These are phyloP conservation scores for Melanomma pulvis-pyrius DNA, from an alignment of 495 filamentous ascomycete species.

Conservation along the genomic window DNA sequence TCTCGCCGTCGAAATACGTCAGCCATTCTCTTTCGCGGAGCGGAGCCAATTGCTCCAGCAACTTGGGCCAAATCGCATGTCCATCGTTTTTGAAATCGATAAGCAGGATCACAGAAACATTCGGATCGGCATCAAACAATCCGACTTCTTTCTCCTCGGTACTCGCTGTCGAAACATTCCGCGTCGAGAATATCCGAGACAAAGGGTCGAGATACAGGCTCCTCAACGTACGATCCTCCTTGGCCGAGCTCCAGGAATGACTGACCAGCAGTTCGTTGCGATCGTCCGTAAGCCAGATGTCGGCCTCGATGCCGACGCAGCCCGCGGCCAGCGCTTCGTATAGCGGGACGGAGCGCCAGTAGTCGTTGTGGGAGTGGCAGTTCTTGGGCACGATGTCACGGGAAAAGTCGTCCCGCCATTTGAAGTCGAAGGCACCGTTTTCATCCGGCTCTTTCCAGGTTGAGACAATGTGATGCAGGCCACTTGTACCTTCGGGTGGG, in stretches of 20 bases:
- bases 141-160: slow-evolving; percentile 14
- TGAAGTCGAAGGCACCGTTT: slow-evolving; percentile 16
- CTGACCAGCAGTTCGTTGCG: slow-evolving; percentile 27
- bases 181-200: slow-evolving; percentile 15
- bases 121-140: slow-evolving; percentile 26
- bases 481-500: slow-evolving; percentile 17
- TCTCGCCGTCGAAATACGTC: slow-evolving; percentile 47
- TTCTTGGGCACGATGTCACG: slow-evolving; percentile 29
- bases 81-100: slow-evolving; percentile 53
- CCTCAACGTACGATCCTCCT: slow-evolving; percentile 12
- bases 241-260: slow-evolving; percentile 23
- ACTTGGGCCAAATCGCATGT: slow-evolving; percentile 44
- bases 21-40: slow-evolving; percentile 49
- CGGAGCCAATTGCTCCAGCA: slow-evolving; percentile 49
- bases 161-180: slow-evolving; percentile 21
- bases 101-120: slow-evolving; percentile 22
- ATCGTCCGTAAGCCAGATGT: slow-evolving; percentile 30
- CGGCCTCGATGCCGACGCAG: slow-evolving; percentile 33
- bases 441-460: slow-evolving; percentile 29
- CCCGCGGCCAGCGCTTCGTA: slow-evolving; percentile 31
- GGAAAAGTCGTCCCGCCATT: slow-evolving; percentile 33
- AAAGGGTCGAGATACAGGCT: slow-evolving; percentile 33
- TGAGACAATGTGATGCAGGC: slow-evolving; percentile 28
- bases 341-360: slow-evolving; percentile 27
- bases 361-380: slow-evolving; percentile 36